These are phyloP conservation scores for Lactarius sp. DNA, from an alignment of 768 basidiomycete genomes.

Conservation along the genomic window DNA sequence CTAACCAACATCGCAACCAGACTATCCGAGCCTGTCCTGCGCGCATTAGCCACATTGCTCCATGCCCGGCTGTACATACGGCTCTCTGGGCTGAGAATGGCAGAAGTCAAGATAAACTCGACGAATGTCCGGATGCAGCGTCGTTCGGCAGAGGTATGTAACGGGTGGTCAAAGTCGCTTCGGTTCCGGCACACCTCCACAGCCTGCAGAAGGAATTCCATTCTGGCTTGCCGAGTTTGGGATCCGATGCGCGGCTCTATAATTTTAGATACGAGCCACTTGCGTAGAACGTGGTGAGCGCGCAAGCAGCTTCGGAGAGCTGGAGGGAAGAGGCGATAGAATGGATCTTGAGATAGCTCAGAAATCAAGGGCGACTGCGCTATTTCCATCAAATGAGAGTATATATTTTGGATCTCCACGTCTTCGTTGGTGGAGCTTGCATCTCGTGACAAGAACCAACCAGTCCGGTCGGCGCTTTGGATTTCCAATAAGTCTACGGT, in stretches of 20 bases:
- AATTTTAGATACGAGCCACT: constrained; percentile 72
- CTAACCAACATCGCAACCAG: constrained; percentile 51
- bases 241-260: constrained; percentile 60
- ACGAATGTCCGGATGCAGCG: constrained; percentile 76
- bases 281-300: constrained; percentile 69
- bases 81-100: constrained; percentile 72
- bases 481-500: constrained; percentile 77
- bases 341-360: constrained; percentile 60
- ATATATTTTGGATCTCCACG: constrained; percentile 76
- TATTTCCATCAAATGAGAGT: constrained; percentile 65
- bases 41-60: constrained; percentile 62
- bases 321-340: constrained; percentile 73
- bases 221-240: constrained; percentile 58
- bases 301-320: constrained; percentile 71
- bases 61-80: constrained; percentile 75
- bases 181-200: constrained; percentile 70
- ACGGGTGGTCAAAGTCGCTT: constrained; percentile 39
- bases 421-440: constrained; percentile 48
- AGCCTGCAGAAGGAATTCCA: constrained; percentile 66
- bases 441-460: constrained; percentile 72
- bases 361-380: constrained; percentile 69
- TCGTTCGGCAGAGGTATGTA: constrained; percentile 44
- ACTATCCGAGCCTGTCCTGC: constrained; percentile 60
- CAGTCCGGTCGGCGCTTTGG: constrained; percentile 71
- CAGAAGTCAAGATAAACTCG: constrained; percentile 71